Conservation (phyloP, 1,284 basidiomycete genomes). For the Erythrobasidium hasegawianum region DNA sequence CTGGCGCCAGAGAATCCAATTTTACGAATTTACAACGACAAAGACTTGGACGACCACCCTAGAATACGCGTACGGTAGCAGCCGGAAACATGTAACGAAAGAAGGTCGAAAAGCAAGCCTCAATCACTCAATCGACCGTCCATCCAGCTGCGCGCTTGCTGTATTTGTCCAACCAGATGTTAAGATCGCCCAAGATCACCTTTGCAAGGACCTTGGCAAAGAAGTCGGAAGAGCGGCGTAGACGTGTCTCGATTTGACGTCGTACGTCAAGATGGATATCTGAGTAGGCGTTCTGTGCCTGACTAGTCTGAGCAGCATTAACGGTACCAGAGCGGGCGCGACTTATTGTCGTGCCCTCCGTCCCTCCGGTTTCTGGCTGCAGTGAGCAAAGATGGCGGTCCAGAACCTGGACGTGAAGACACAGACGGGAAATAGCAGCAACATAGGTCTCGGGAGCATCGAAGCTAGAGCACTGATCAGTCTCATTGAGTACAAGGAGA, state of each 20-base stretch:
- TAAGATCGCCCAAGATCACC: slow-evolving; percentile 73
- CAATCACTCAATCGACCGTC: slow-evolving; percentile 14
- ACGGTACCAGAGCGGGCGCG: neutral
- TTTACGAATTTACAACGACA: too few relatives aligned
- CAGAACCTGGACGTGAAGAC: slow-evolving; percentile 69
- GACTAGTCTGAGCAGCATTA: neutral
- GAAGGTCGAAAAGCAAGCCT: too few relatives aligned
- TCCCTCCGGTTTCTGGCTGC: slow-evolving; percentile 43
- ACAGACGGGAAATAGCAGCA: slow-evolving; percentile 69
- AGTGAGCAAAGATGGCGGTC: slow-evolving; percentile 81
- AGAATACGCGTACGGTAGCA: too few relatives aligned
- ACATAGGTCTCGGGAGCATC: slow-evolving; percentile 85
- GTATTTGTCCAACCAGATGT: slow-evolving; percentile 73
- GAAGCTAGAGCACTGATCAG: slow-evolving; percentile 56
- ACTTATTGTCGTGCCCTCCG: neutral
- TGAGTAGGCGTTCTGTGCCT: slow-evolving; percentile 54
- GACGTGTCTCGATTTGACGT: slow-evolving; percentile 64
- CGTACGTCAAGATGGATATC: slow-evolving; percentile 64
- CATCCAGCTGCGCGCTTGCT: slow-evolving; percentile 22
- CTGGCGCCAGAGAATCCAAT: too few relatives aligned
- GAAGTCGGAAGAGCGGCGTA: slow-evolving; percentile 80
- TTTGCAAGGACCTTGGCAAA: slow-evolving; percentile 83
- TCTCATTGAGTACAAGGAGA: slow-evolving; percentile 2
- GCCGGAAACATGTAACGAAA: too few relatives aligned
- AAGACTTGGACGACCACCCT: too few relatives aligned